phyloP scores from a whole-genome alignment of 805 yeast genomes.

The Yarrowia sp. region DNA sequence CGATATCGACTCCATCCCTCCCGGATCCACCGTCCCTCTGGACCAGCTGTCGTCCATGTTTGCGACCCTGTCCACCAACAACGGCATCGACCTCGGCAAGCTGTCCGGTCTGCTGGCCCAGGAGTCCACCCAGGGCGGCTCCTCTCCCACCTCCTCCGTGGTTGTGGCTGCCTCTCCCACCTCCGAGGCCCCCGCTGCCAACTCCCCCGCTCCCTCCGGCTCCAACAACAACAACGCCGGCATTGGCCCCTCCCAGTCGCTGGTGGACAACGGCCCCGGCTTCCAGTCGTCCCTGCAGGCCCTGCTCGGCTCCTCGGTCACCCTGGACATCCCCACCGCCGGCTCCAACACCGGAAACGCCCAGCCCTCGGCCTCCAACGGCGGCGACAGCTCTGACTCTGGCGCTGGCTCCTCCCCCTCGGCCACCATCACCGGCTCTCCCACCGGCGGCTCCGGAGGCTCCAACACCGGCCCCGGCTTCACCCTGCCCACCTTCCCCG shows the following conservation, averaged over 20 bases:
- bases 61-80: slow-evolving; percentile 34
- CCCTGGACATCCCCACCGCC: slow-evolving; percentile 10
- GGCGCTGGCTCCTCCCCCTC: not conserved
- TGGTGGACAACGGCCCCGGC: slow-evolving; percentile 23
- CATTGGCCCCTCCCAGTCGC: slow-evolving; percentile 15
- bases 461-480: slow-evolving; percentile 26
- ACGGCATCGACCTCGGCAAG: slow-evolving; percentile 30
- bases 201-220: slow-evolving; percentile 9
- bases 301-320: slow-evolving; percentile 33
- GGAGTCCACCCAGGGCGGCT: slow-evolving; percentile 20
- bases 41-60: slow-evolving; percentile 37
- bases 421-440: slow-evolving; percentile 4
- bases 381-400: not conserved
- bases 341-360: slow-evolving; percentile 13
- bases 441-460: slow-evolving; percentile 13
- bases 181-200: slow-evolving; percentile 17
- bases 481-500: slow-evolving; percentile 32
- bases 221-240: slow-evolving; percentile 19
- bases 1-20: slow-evolving; percentile 37
- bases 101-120: slow-evolving; percentile 19
- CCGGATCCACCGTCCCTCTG: slow-evolving; percentile 37
- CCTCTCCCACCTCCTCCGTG: slow-evolving; percentile 14
- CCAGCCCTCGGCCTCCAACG: not conserved
- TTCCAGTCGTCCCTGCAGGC: slow-evolving; percentile 38
- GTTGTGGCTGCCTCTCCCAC: slow-evolving; percentile 31